phyloP scores from a whole-genome alignment of 2,329 filamentous ascomycete species.

The Didymella pinodella region DNA sequence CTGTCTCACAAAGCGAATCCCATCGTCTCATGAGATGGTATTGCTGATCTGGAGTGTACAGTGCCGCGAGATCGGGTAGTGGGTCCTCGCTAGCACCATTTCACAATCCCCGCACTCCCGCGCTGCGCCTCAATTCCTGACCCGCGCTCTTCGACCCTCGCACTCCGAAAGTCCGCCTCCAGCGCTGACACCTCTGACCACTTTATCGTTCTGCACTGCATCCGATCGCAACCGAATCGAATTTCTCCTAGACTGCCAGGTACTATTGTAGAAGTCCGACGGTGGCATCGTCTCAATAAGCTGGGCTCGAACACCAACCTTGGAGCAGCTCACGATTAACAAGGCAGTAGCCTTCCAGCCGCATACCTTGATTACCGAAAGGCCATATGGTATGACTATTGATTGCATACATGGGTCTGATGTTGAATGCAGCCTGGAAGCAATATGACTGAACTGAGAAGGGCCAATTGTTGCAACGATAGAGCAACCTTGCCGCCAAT shows the following conservation, averaged over 20 bases:
- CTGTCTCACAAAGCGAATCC: constrained; percentile 3
- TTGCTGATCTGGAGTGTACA: neutral
- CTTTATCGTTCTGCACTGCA: neutral
- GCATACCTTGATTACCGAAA: constrained; percentile 2
- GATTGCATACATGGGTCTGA: neutral
- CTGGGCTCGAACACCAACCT: neutral
- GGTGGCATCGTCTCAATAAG: neutral
- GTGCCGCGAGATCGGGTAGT: neutral
- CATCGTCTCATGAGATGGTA: neutral
- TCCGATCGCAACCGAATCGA: neutral
- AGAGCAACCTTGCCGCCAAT: constrained; percentile 1
- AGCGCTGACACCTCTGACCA: neutral
- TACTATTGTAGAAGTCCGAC: neutral
- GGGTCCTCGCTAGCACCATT: neutral
- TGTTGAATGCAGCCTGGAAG: neutral
- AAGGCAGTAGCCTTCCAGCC: neutral
- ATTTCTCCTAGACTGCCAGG: neutral
- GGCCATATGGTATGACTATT: neutral
- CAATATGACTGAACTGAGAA: constrained; percentile 13
- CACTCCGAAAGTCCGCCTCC: neutral
- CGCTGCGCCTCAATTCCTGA: constrained; percentile 4
- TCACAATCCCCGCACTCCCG: neutral
- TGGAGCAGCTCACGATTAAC: neutral
- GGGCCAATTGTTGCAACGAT: neutral
- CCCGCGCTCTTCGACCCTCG: neutral